phyloP scores from a whole-genome alignment of 1,284 basidiomycete species.

The Cryptococcus neoformans region DNA sequence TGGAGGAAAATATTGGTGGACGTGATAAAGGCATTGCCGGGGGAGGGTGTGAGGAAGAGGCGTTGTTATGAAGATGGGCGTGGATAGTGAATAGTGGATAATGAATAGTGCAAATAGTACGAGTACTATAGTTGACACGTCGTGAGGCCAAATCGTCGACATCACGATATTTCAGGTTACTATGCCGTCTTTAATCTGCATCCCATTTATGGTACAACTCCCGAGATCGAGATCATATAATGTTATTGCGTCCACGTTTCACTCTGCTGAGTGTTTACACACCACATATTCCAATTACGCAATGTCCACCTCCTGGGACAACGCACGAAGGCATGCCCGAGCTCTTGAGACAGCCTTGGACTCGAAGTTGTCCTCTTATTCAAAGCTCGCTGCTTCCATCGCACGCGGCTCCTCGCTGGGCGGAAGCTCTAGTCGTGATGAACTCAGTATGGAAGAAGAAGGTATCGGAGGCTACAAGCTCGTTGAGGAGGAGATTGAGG shows the following conservation, averaged over 20 bases:
- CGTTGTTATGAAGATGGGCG: not conserved
- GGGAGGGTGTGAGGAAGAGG: not conserved
- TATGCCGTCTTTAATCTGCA: too few relatives aligned
- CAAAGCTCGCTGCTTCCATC: constrained; percentile 74
- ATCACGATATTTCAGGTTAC: not conserved
- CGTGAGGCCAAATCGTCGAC: not conserved
- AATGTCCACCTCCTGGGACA: constrained; percentile 49
- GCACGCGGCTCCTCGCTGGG: constrained; percentile 48
- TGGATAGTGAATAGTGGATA: not conserved
- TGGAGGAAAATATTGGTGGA: constrained; percentile 12
- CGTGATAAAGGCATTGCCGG: not conserved
- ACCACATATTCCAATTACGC: not conserved
- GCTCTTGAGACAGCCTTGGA: constrained; percentile 89
- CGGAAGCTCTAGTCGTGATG: constrained; percentile 26
- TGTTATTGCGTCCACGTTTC: not conserved
- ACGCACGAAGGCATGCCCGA: constrained; percentile 75
- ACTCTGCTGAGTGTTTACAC: not conserved
- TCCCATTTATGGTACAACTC: too few relatives aligned
- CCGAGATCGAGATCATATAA: too few relatives aligned
- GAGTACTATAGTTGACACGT: too few relatives aligned
- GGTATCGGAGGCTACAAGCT: constrained; percentile 67
- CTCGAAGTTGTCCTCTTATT: constrained; percentile 83
- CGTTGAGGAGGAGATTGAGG: constrained; percentile 76
- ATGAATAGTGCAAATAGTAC: not conserved
- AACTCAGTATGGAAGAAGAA: constrained; percentile 54